A percentile compares a stretch with the other conserved stretches of the same genome.
These are phyloP conservation scores for Adansonia madagascariensis DNA, from an alignment of 441 rosid genomes.

Conservation along the genomic window DNA sequence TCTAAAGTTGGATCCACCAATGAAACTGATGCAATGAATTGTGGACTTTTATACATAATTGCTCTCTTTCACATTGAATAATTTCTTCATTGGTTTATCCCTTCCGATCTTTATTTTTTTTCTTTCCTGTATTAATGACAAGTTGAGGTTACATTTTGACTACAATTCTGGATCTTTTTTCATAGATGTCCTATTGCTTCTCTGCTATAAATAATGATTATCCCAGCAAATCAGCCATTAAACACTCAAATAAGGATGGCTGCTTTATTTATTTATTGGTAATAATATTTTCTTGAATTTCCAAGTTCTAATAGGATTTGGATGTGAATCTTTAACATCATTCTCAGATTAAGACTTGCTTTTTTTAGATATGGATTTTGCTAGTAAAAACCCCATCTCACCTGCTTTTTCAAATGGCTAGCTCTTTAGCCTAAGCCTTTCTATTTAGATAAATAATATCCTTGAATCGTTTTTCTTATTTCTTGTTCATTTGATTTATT, in stretches of 20 bases:
- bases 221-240: conserved; percentile 21
- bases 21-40: conserved; percentile 1
- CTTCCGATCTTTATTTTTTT: not conserved
- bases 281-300: not conserved
- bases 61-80: no score
- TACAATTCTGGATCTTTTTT: conserved; percentile 26
- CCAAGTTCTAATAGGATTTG: not conserved
- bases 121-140: not conserved
- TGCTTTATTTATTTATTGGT: conserved; percentile 25
- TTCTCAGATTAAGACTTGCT: not conserved
- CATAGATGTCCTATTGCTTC: conserved; percentile 4
- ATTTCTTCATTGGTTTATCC: not conserved
- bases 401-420: not conserved
- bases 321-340: not conserved
- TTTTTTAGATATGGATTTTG: not conserved
- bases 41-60: not conserved
- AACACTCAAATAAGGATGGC: conserved; percentile 27
- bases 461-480: no score
- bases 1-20: conserved; percentile 10
- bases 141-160: conserved; percentile 17
- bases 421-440: no score
- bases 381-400: not conserved
- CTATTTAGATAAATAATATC: no score
- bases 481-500: not conserved
- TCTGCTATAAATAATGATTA: conserved; percentile 7